Conservation (phyloP, 192 early-diverging fungal species). For the Backusella liffmaniae region DNA sequence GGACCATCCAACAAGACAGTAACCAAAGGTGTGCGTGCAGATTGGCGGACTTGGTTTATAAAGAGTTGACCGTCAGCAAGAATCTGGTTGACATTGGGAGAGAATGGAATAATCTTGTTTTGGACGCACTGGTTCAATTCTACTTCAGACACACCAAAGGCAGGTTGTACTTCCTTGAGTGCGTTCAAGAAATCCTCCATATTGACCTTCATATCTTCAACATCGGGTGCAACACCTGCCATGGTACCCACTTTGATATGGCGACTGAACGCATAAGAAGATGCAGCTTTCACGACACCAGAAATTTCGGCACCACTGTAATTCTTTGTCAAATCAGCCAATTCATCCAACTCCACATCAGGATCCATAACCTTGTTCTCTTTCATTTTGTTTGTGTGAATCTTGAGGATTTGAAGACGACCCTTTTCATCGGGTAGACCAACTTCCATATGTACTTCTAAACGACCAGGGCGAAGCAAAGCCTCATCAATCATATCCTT, state of each 20-base stretch:
- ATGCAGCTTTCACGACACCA: slow-evolving; percentile 88
- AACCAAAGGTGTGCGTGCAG: slow-evolving; percentile 85
- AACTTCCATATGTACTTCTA: slow-evolving; percentile 98
- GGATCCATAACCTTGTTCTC: slow-evolving; percentile 73
- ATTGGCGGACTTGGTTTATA: slow-evolving; percentile 75
- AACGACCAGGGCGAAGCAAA: slow-evolving; percentile 88
- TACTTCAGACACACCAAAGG: slow-evolving; percentile 91
- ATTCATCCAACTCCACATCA: slow-evolving; percentile 83
- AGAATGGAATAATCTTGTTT: slow-evolving; percentile 86
- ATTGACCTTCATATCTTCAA: slow-evolving; percentile 85
- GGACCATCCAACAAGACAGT: slow-evolving; percentile 87
- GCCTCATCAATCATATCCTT: slow-evolving; percentile 99
- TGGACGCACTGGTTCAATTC: slow-evolving; percentile 84
- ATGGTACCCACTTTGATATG: slow-evolving; percentile 90
- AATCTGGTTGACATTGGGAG: slow-evolving; percentile 50
- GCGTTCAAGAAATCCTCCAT: slow-evolving; percentile 86
- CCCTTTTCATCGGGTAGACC: slow-evolving; percentile 90
- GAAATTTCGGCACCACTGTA: slow-evolving; percentile 97
- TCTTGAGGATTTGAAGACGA: slow-evolving; percentile 92
- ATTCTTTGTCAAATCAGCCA: slow-evolving; percentile 92
- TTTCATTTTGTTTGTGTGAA: slow-evolving; percentile 88
- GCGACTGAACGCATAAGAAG: slow-evolving; percentile 94
- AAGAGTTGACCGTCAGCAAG: slow-evolving; percentile 57
- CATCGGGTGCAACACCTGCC: slow-evolving; percentile 79
- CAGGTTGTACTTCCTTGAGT: slow-evolving; percentile 89